phyloP scores from a whole-genome alignment of 208 protist genomes.

The Wallacemonas sp. region DNA sequence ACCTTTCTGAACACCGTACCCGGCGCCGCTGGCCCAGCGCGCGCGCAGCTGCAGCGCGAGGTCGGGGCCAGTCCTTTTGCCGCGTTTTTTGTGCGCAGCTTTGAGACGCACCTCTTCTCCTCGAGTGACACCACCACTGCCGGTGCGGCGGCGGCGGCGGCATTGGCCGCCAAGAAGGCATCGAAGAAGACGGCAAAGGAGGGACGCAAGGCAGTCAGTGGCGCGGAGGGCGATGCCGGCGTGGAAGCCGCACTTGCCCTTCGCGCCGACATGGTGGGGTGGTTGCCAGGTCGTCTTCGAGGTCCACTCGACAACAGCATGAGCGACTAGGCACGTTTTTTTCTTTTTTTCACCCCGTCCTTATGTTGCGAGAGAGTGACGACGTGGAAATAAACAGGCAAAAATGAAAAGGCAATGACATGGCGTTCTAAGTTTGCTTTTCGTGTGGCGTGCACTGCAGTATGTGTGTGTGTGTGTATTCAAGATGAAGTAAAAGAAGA shows the following conservation, averaged over 20 bases:
- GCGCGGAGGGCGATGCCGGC: not conserved
- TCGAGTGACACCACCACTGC: not conserved
- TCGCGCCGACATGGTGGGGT: not conserved
- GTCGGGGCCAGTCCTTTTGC: constrained; percentile 5
- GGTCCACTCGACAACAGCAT: not conserved
- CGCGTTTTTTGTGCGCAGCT: not conserved
- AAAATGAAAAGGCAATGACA: not conserved
- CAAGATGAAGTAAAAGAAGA: not conserved
- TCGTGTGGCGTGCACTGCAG: too few relatives aligned
- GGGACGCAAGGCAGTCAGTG: too few relatives aligned
- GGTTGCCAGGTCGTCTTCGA: constrained; percentile 1
- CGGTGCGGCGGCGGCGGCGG: too few relatives aligned
- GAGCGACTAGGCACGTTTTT: not conserved
- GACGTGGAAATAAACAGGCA: not conserved
- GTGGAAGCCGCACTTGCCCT: not conserved
- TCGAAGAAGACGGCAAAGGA: too few relatives aligned
- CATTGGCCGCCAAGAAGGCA: not conserved
- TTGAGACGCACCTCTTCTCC: not conserved
- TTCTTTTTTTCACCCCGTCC: not conserved
- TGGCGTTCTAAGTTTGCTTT: too few relatives aligned
- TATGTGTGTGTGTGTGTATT: not conserved
- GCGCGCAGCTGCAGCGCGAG: not conserved
- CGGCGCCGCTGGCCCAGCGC: not conserved
- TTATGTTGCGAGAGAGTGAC: not conserved
- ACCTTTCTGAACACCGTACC: not conserved